Conservation (phyloP, 2,329 filamentous ascomycete species). For the Nigrospora sphaerica region DNA sequence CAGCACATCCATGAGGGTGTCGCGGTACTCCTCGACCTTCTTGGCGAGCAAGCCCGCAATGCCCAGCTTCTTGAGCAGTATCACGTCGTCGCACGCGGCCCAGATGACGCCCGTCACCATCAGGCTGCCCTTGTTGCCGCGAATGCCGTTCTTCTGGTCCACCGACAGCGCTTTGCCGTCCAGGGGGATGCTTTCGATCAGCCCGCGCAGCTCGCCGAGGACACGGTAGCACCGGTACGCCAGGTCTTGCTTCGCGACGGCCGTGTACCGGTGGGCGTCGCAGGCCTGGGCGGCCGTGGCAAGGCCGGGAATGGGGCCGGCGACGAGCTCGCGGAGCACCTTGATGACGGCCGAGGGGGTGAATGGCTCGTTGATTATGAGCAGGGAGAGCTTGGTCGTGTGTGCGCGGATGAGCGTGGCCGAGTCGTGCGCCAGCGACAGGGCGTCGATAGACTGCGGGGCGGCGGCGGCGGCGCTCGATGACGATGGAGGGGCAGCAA, state of each 20-base stretch:
- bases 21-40: constrained; percentile 67
- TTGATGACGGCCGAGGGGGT: constrained; percentile 67
- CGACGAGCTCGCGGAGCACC: constrained; percentile 65
- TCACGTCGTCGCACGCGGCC: constrained; percentile 72
- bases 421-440: constrained; percentile 65
- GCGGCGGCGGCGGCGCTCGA: constrained; percentile 7
- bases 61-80: constrained; percentile 56
- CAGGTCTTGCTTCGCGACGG: constrained; percentile 56
- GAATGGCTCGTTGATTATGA: constrained; percentile 82
- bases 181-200: constrained; percentile 53
- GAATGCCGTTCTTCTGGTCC: constrained; percentile 36
- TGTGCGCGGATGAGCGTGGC: constrained; percentile 72
- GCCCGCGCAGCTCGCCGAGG: constrained; percentile 52
- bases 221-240: constrained; percentile 50
- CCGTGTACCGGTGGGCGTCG: constrained; percentile 53
- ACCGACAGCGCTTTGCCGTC: constrained; percentile 47
- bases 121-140: constrained; percentile 43
- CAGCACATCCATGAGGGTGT: constrained; percentile 73
- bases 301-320: constrained; percentile 66
- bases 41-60: constrained; percentile 63
- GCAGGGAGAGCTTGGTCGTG: constrained; percentile 77
- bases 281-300: constrained; percentile 65
- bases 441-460: constrained; percentile 38
- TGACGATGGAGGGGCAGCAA: constrained; percentile 8
- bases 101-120: constrained; percentile 72